A percentile compares a stretch with the other conserved stretches of the same genome.
Evolutionary conservation across 148 eudicot genomes (phyloP).

Genomic region (Rhododendron henanense): DNA sequence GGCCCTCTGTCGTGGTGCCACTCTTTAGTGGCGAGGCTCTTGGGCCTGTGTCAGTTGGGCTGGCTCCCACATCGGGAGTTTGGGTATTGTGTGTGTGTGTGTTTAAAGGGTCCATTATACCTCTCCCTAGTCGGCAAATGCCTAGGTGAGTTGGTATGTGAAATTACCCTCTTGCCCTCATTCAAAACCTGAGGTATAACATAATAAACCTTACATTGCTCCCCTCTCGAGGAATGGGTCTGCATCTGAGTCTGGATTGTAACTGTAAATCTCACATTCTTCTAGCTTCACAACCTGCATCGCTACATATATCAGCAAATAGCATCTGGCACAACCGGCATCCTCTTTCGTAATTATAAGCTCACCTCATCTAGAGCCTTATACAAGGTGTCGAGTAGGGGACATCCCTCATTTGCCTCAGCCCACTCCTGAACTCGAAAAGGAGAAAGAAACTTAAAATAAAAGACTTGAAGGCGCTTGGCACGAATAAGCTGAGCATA

Average conservation of each 20-base stretch:
- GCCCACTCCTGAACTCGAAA: constrained; percentile 57
- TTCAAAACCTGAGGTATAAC: neutral
- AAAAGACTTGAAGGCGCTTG: neutral
- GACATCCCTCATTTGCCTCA: constrained; percentile 57
- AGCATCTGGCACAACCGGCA: neutral
- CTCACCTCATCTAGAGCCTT: constrained; percentile 92
- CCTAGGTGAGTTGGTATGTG: too few relatives aligned
- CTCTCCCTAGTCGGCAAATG: too few relatives aligned
- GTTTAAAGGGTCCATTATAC: too few relatives aligned
- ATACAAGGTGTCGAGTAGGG: constrained; percentile 68
- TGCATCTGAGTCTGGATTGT: constrained; percentile 78
- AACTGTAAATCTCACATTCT: constrained; percentile 93
- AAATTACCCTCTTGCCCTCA: too few relatives aligned
- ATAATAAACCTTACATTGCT: constrained; percentile 62
- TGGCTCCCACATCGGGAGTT: too few relatives aligned
- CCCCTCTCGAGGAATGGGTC: constrained; percentile 84
- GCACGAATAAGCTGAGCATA: neutral
- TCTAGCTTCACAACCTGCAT: constrained; percentile 79
- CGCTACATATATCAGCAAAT: constrained; percentile 11
- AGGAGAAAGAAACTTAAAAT: neutral
- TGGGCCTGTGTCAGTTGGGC: too few relatives aligned
- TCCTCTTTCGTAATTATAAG: neutral
- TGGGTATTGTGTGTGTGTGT: too few relatives aligned
- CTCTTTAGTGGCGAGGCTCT: too few relatives aligned
- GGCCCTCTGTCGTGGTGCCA: too few relatives aligned